phyloP scores from a whole-genome alignment of 176 grass and related monocot species.

The Carex cristatella region DNA sequence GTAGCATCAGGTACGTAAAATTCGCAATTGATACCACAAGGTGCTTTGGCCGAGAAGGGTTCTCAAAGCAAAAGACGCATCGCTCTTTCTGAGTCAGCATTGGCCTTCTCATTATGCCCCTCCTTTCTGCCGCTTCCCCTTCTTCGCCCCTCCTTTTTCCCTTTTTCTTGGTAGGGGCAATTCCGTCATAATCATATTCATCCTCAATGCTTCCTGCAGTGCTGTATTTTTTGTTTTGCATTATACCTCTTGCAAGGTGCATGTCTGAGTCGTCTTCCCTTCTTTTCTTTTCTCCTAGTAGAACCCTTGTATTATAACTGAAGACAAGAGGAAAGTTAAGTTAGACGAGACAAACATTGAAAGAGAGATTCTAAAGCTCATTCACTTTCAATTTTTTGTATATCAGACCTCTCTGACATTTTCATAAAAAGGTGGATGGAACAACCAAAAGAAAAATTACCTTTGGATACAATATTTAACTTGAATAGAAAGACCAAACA shows the following conservation, averaged over 20 bases:
- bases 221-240: slow-evolving; percentile 69
- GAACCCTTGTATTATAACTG: slow-evolving; percentile 44
- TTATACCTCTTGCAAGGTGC: slow-evolving; percentile 77
- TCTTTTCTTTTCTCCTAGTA: slow-evolving; percentile 46
- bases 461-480: neutral
- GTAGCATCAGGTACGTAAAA: slow-evolving; percentile 92
- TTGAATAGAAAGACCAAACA: neutral
- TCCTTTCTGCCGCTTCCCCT: slow-evolving; percentile 24
- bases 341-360: neutral
- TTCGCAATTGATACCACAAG: slow-evolving; percentile 88
- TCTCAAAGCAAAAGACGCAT: slow-evolving; percentile 90
- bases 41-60: slow-evolving; percentile 91
- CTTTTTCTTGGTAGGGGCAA: slow-evolving; percentile 61
- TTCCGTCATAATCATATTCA: slow-evolving; percentile 86
- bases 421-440: neutral
- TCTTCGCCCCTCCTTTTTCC: slow-evolving; percentile 39
- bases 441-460: neutral
- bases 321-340: slow-evolving; percentile 5
- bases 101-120: slow-evolving; percentile 31
- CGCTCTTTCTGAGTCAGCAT: slow-evolving; percentile 73
- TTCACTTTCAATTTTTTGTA: neutral
- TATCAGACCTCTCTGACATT: neutral
- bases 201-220: slow-evolving; percentile 68
- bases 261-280: slow-evolving; percentile 83
- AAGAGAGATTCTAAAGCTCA: neutral